Evolutionary conservation across 2,329 filamentous ascomycete genomes (phyloP), one percentile per base, ranked within the genome.

Genomic region (Ascochyta lentis): DNA sequence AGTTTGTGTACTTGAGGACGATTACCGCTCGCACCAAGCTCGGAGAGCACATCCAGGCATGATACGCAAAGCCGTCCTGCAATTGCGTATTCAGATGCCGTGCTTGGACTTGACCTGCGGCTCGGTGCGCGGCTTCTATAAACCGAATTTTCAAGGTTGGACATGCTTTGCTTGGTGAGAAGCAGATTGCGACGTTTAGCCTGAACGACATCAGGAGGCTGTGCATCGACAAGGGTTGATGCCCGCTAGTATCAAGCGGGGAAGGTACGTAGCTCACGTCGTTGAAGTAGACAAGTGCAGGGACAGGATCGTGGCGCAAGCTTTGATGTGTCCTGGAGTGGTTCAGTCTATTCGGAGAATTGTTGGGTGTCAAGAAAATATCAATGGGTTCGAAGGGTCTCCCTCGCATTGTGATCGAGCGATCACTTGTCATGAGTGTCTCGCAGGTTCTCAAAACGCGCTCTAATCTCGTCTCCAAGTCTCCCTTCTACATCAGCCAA

Each of bases 401-500:
- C 6, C 13, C 13, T 29, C 13, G 24, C 3, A 6, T 6, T 19
- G n/a, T 31, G 16, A 15, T 8, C 34, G 9, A 19, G 16, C n/a
- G 6, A 31, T 46, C 46, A 54, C 16, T 72, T 70, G 45, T 74
- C 73, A 59, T 72, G 71, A 7, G 66, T 63, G 56, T 79, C 77
- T 64, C 73, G 76, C 63, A 92, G 73, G 50, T 80, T 80, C 70
- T 90, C 88, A 72, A 95, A 93, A 76, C 92, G 85, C 64, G 81
- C 82, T 76, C 88, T 88, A 74, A 94, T 87, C 69, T 96, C 92
- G 23, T 80, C 78, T 1, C 89, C 86, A 68, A 94, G 74, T 73
- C 90, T 91, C 4, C 91, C 91, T 10, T 83, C 82, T 4, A 86
- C 83, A 67, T 94, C 81, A 26, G 78, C 80, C 54, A 99, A 90